Percentiles rank a stretch among this genome's conserved stretches.
phyloP scores from a whole-genome alignment of 768 basidiomycete species.

The Collybia nuda region DNA sequence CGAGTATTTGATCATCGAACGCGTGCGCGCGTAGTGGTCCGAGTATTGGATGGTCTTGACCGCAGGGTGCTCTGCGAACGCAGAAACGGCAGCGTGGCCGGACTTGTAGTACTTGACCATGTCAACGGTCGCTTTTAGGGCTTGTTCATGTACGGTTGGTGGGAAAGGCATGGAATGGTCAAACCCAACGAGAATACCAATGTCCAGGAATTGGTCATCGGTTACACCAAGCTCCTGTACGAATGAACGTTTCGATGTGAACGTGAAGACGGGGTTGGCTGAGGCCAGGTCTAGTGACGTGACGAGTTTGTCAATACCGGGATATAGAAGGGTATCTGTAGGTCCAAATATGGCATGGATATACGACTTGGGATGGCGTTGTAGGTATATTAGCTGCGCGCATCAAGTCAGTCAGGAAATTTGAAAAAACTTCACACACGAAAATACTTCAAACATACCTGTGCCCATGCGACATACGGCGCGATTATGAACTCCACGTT shows the following conservation, averaged over 20 bases:
- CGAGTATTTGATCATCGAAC: constrained; percentile 90
- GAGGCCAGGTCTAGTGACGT: constrained; percentile 79
- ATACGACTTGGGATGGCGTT: constrained; percentile 90
- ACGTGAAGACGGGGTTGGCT: constrained; percentile 73
- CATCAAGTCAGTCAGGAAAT: constrained; percentile 2
- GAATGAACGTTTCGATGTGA: constrained; percentile 76
- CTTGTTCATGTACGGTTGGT: constrained; percentile 77
- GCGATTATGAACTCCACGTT: constrained; percentile 96
- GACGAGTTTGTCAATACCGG: constrained; percentile 86
- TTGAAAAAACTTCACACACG: not conserved
- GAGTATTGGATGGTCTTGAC: constrained; percentile 77
- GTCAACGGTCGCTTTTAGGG: constrained; percentile 83
- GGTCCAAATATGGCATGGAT: constrained; percentile 93
- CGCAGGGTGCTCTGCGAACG: constrained; percentile 78
- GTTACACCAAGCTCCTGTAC: constrained; percentile 55
- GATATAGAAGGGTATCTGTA: constrained; percentile 87
- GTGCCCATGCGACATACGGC: constrained; percentile 93
- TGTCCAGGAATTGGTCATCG: constrained; percentile 94
- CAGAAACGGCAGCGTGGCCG: constrained; percentile 76
- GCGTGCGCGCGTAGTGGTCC: constrained; percentile 86
- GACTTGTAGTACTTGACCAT: constrained; percentile 93
- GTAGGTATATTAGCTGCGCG: constrained; percentile 86
- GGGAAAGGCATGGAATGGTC: constrained; percentile 81
- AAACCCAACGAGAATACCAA: constrained; percentile 89
- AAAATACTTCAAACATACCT: constrained; percentile 56